phyloP scores from a whole-genome alignment of 1,284 basidiomycete species.

The Wolfiporia cocos region DNA sequence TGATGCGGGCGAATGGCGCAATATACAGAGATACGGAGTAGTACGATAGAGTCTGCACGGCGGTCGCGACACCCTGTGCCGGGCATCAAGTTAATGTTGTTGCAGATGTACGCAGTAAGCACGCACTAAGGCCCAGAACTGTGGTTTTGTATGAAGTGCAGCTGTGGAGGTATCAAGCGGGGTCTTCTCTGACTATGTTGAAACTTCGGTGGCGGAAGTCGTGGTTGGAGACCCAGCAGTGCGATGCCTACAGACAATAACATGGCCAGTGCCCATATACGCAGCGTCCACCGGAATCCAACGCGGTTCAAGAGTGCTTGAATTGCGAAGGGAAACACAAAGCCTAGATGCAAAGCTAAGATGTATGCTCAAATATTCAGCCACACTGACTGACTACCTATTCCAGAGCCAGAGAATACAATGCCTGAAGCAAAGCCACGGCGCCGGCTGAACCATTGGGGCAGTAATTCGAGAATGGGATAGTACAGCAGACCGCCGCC shows the following conservation, averaged over 20 bases:
- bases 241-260: constrained; percentile 17
- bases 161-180: constrained; percentile 17
- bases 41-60: constrained; percentile 23
- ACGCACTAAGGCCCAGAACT: constrained; percentile 21
- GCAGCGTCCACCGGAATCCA: constrained; percentile 22
- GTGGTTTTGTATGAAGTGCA: constrained; percentile 19
- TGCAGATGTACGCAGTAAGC: background rate
- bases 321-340: constrained; percentile 21
- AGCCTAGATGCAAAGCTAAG: constrained; percentile 10
- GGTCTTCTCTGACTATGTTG: constrained; percentile 12
- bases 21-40: constrained; percentile 26
- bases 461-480: constrained; percentile 17
- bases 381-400: constrained; percentile 14
- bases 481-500: constrained; percentile 20
- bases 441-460: constrained; percentile 16
- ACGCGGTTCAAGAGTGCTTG: constrained; percentile 16
- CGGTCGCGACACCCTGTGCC: constrained; percentile 14
- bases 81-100: background rate
- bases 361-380: background rate
- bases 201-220: constrained; percentile 17
- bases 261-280: constrained; percentile 19
- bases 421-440: constrained; percentile 21
- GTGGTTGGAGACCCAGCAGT: constrained; percentile 17
- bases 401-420: constrained; percentile 23
- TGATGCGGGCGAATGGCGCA: constrained; percentile 18